Percentiles rank a stretch among this genome's conserved stretches.
phyloP scores from a whole-genome alignment of 306 rosid genomes.

The Quercus suber region DNA sequence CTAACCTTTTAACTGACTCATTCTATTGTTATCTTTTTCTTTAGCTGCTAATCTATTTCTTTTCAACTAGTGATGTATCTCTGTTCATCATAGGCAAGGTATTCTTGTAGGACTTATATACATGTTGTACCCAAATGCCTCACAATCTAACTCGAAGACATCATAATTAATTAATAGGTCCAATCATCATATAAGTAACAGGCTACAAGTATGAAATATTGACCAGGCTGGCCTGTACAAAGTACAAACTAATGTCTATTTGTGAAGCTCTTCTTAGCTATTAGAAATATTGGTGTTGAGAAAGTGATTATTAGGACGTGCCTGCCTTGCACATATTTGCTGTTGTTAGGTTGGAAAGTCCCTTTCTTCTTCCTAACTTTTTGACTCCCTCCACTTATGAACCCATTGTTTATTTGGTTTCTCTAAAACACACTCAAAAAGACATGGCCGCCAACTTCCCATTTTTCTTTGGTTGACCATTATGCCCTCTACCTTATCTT shows the following conservation, averaged over 20 bases:
- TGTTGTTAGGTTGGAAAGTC: constrained; percentile 92
- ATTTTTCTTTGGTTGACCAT: constrained; percentile 8
- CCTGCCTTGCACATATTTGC: constrained; percentile 46
- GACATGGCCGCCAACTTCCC: constrained; percentile 35
- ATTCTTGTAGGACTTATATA: background rate
- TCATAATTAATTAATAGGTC: background rate
- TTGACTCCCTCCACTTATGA: constrained; percentile 32
- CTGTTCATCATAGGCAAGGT: too few relatives aligned
- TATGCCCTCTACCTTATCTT: constrained; percentile 11
- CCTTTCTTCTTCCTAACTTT: constrained; percentile 55
- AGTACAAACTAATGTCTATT: background rate
- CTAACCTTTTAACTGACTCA: background rate
- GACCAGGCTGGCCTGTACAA: constrained; percentile 10
- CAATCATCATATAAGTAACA: background rate
- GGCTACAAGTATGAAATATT: too few relatives aligned
- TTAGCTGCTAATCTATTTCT: background rate
- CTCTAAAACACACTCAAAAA: constrained; percentile 42
- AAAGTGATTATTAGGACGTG: constrained; percentile 29
- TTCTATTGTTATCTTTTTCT: background rate
- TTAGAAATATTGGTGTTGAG: background rate
- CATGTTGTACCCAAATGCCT: background rate
- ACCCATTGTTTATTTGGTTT: constrained; percentile 16
- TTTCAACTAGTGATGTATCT: too few relatives aligned
- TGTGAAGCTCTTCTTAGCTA: background rate
- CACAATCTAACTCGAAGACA: background rate